These are phyloP conservation scores for Clathrus columnatus DNA, from an alignment of 768 basidiomycete genomes.

Conservation along the genomic window DNA sequence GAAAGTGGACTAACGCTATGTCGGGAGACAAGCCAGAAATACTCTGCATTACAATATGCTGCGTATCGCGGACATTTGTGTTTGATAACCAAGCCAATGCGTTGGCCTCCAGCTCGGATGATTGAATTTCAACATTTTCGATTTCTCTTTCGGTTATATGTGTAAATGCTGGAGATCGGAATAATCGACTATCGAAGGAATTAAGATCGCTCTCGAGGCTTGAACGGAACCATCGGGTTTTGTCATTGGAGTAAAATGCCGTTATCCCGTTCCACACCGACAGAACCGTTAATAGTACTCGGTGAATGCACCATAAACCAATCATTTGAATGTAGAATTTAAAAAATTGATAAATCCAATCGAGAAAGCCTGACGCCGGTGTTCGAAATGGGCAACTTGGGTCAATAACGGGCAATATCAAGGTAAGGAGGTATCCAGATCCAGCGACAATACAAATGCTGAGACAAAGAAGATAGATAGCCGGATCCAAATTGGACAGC, in stretches of 20 bases:
- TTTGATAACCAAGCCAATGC: not conserved
- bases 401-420: not conserved
- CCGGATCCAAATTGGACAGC: conserved; percentile 9
- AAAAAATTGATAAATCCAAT: not conserved
- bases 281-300: not conserved
- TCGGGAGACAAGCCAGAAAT: not conserved
- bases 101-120: not conserved
- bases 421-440: not conserved
- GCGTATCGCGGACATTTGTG: not conserved
- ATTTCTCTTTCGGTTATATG: not conserved
- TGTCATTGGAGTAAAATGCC: not conserved
- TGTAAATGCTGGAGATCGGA: not conserved
- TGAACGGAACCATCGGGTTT: not conserved
- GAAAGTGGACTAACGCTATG: not conserved
- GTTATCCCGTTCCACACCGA: not conserved
- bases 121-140: not conserved
- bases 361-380: not conserved
- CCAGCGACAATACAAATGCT: not conserved
- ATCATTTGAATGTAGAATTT: not conserved
- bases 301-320: not conserved
- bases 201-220: not conserved
- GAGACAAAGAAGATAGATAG: not conserved
- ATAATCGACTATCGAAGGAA: not conserved
- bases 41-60: conserved; percentile 1
- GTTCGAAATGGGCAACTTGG: conserved; percentile 3